Evolutionary conservation across 2,329 filamentous ascomycete genomes (phyloP), one percentile per base, ranked within the genome.

Genomic region (Drechslerella coelobrocha): DNA sequence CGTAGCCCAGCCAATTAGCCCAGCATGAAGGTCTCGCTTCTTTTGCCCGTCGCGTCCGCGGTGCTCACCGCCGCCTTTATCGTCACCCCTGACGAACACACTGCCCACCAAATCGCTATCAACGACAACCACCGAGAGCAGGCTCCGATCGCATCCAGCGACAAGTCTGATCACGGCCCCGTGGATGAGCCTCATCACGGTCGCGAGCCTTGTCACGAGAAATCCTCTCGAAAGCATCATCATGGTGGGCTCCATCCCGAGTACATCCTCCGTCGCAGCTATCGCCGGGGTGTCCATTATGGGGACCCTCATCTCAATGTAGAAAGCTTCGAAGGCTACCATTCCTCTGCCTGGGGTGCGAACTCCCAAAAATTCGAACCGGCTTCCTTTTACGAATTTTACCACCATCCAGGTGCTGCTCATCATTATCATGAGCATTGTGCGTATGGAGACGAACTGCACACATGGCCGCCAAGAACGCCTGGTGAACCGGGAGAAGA

Each of bases 11-110:
- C n/a, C n/a, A n/a, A n/a, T n/a, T 45, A 12, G 31, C n/a, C 39
- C 61, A 60, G 34, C 24, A 71, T 71, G 66, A 71, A 59, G 66
- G 66, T 63, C 48, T 63, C 66, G 66, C 53, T 71, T 63, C 59
- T 71, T 14, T 27, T 63, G 39, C 66, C 59, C 37, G 47, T 63
- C 39, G 66, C 66, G 31, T 53, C 63, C 24, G 63, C 63, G 50
- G 66, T 55, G 23, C 54, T 69, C 39, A 51, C 52, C 34, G 65
- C 65, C 21, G 65, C 65, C 51, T 43, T 62, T 37, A 29, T 69
- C 57, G 65, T 56, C 43, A 57, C 59, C 39, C 65, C 65, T 17
- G 65, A 69, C 57, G 65, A 61, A 39, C 56, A 56, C 24, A 52
- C 48, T 29, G 27, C 39, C 34, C 47, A 66, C 10, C 53, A 50